Percentiles rank a stretch among this genome's conserved stretches.
phyloP scores from a whole-genome alignment of 768 basidiomycete genomes.

The Lanmaoa pseudosensibilis region DNA sequence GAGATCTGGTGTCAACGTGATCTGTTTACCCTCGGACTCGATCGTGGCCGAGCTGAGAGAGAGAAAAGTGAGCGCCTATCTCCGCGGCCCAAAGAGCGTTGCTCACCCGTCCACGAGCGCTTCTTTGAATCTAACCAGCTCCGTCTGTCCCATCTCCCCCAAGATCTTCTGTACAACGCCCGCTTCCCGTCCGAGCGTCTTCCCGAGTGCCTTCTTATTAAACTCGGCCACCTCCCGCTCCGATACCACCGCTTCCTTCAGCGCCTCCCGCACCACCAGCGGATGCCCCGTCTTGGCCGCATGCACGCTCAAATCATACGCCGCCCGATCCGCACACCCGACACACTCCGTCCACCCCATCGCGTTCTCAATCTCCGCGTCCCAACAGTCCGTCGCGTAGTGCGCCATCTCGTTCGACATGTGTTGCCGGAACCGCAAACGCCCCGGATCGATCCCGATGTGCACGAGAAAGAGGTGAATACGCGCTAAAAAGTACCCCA shows the following conservation, averaged over 20 bases:
- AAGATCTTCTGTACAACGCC: slow-evolving; percentile 62
- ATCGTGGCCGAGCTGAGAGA: slow-evolving; percentile 53
- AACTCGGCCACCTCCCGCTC: slow-evolving; percentile 79
- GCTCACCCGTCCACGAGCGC: slow-evolving; percentile 75
- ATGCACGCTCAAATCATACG: slow-evolving; percentile 94
- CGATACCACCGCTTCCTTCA: slow-evolving; percentile 81
- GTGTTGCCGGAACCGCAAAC: slow-evolving; percentile 94
- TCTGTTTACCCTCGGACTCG: slow-evolving; percentile 60
- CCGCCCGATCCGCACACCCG: slow-evolving; percentile 96
- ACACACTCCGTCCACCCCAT: slow-evolving; percentile 95
- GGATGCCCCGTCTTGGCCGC: slow-evolving; percentile 78
- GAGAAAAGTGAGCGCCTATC: not conserved
- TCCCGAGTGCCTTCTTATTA: slow-evolving; percentile 87
- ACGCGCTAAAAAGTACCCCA: slow-evolving; percentile 95
- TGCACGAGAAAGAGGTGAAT: slow-evolving; percentile 87
- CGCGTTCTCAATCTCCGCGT: slow-evolving; percentile 94
- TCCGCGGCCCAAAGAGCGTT: slow-evolving; percentile 2
- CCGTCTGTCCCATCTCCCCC: slow-evolving; percentile 62
- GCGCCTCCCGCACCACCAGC: slow-evolving; percentile 80
- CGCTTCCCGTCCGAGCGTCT: slow-evolving; percentile 86
- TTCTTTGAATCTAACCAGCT: slow-evolving; percentile 62
- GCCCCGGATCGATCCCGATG: slow-evolving; percentile 82
- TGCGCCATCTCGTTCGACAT: slow-evolving; percentile 99
- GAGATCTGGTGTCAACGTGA: slow-evolving; percentile 69
- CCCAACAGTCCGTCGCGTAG: slow-evolving; percentile 99